phyloP scores from a whole-genome alignment of 805 yeast species.

The Hanseniaspora vineae region DNA sequence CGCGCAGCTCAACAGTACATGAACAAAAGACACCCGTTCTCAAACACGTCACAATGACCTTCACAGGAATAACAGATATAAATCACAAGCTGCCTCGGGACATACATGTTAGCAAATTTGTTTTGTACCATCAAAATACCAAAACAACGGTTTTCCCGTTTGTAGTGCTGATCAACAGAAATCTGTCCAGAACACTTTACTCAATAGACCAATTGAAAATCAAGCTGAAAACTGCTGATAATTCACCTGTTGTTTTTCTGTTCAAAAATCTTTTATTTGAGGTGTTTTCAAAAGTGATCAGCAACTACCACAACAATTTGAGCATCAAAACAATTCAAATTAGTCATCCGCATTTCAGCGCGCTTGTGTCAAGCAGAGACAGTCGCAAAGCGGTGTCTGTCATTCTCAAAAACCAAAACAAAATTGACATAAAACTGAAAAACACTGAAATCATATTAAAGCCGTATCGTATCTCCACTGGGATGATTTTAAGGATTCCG shows the following conservation, averaged over 20 bases:
- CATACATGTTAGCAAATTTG: slow-evolving; percentile 1
- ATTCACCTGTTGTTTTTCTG: neutral
- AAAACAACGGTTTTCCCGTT: neutral
- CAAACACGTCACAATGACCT: slow-evolving; percentile 2
- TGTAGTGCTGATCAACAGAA: neutral
- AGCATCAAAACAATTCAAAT: slow-evolving; percentile 29
- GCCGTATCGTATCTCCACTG: slow-evolving; percentile 4
- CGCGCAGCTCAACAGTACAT: slow-evolving; percentile 9
- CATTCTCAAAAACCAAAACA: neutral
- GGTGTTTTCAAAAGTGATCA: neutral
- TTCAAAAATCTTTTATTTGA: neutral
- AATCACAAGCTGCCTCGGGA: slow-evolving; percentile 3
- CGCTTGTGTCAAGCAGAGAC: slow-evolving; percentile 9
- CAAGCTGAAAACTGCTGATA: neutral
- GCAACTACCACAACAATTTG: slow-evolving; percentile 34
- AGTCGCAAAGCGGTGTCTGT: slow-evolving; percentile 5
- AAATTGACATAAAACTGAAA: neutral
- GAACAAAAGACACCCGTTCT: slow-evolving; percentile 8
- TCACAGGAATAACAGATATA: slow-evolving; percentile 3
- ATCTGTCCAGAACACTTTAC: neutral
- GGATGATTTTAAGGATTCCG: slow-evolving; percentile 2
- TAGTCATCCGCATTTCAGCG: slow-evolving; percentile 20
- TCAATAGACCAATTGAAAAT: neutral
- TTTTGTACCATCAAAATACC: neutral
- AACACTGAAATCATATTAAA: slow-evolving; percentile 1